Evolutionary conservation across 345 rosid species (phyloP), one percentile per base, ranked within the genome.

Genomic region (Hirschfeldia incana): DNA sequence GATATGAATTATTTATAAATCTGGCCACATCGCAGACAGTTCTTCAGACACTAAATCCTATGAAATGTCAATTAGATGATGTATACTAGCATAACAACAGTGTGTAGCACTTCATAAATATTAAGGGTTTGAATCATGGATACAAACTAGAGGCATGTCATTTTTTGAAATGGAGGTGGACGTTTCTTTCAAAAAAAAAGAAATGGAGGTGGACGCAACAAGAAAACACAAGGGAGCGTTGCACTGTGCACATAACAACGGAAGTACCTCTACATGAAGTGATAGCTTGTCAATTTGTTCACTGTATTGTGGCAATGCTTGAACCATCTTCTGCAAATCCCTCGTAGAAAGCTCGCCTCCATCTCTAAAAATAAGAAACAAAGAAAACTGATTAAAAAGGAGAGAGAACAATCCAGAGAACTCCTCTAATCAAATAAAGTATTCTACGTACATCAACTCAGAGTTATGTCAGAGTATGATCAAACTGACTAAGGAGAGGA

Each of bases 201-300:
- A 29, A 17, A 28, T 55, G 62, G 79, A 26, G 53, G 76, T 69
- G 68, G 42, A 6, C 6, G 27, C 51, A 70, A 57, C 46, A 32
- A 75, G 57, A 58, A 75, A 39, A 32, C 58, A 70, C 2, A 69
- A 63, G 46, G 68, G 69, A 16, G 29, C 1, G 6, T 58, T 58
- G 64, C 77, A 29, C n/a, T n/a, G n/a, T n/a, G n/a, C n/a, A 57
- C 26, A 76, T 65, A 46, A 75, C 27, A 21, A 71, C 29, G 58
- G 77, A 79, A 83, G 83, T 74, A 93, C 99, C 98, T 96, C 99
- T 27, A 96, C 98, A 79, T 96, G 99, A 69, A 96, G 97, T 70
- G 99, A 96, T 65, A 96, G 91, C 86, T 96, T 96, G 86, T 96
- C 99, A 74, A 96, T 96, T 84, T 96, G 98, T 73, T 96, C 98